Evolutionary conservation across 306 rosid species (phyloP).

Genomic region (Canavalia ensiformis): DNA sequence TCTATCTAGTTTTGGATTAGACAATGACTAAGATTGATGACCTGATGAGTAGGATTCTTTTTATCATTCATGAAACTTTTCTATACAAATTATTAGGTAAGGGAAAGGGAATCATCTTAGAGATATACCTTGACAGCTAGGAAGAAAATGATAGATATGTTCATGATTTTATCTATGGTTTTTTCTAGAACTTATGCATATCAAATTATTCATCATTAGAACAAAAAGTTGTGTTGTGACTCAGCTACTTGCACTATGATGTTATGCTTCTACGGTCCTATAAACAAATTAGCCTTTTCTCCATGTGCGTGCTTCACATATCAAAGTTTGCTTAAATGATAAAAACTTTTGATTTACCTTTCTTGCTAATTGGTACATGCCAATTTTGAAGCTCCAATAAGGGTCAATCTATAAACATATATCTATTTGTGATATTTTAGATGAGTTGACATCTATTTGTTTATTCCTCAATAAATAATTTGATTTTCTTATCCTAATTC

Average conservation of each 20-base stretch:
- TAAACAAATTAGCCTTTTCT: constrained; percentile 11
- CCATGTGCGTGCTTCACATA: constrained; percentile 12
- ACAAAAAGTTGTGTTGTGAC: too few relatives aligned
- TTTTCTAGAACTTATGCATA: too few relatives aligned
- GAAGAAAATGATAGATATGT: constrained; percentile 47
- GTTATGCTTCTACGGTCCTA: background rate
- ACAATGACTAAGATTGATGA: constrained; percentile 43
- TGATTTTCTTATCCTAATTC: background rate
- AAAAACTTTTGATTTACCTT: background rate
- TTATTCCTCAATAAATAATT: background rate
- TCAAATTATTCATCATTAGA: too few relatives aligned
- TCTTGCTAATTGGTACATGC: constrained; percentile 1
- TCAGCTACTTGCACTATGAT: too few relatives aligned
- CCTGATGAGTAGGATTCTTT: constrained; percentile 38
- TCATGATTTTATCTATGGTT: constrained; percentile 2
- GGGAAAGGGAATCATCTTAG: constrained; percentile 48
- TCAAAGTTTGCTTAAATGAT: constrained; percentile 3
- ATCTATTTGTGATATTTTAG: too few relatives aligned
- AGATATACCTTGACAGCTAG: constrained; percentile 43
- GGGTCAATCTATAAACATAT: background rate
- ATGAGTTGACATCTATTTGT: background rate
- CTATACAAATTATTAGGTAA: constrained; percentile 54
- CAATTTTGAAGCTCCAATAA: background rate
- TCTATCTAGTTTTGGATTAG: constrained; percentile 40
- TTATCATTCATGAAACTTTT: constrained; percentile 41